These are phyloP conservation scores for Diaporthe longicolla DNA, from an alignment of 2,329 filamentous ascomycete species.

Conservation along the genomic window DNA sequence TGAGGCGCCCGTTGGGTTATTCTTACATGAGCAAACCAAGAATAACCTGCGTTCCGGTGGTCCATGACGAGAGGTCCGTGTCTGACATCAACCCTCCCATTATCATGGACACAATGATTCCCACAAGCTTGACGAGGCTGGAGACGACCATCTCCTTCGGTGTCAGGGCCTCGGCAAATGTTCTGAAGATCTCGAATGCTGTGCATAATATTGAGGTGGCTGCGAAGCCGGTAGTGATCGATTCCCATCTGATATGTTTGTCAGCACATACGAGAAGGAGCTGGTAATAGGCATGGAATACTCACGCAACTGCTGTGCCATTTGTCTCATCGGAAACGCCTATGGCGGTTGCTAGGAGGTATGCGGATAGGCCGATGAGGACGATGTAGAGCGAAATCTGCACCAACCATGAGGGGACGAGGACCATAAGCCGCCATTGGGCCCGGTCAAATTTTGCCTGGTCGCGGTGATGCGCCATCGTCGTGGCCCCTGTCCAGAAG, in stretches of 20 bases:
- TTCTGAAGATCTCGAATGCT: slow-evolving; percentile 62
- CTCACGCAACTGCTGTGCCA: slow-evolving; percentile 51
- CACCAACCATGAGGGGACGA: slow-evolving; percentile 65
- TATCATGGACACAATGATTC: slow-evolving; percentile 61
- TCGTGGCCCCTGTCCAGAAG: slow-evolving; percentile 41
- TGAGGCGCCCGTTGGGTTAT: background rate
- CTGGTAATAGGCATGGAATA: slow-evolving; percentile 48
- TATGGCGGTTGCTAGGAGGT: slow-evolving; percentile 64
- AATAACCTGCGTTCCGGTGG: slow-evolving; percentile 62
- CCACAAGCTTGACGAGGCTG: slow-evolving; percentile 64
- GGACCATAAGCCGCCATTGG: slow-evolving; percentile 63
- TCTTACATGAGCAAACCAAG: slow-evolving; percentile 65
- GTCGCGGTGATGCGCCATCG: slow-evolving; percentile 60
- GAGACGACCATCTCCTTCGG: slow-evolving; percentile 68
- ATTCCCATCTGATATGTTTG: slow-evolving; percentile 63
- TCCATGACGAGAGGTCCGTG: slow-evolving; percentile 62
- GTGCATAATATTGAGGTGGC: slow-evolving; percentile 62
- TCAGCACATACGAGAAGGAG: slow-evolving; percentile 8
- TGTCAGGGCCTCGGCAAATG: slow-evolving; percentile 64
- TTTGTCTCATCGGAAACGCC: slow-evolving; percentile 58
- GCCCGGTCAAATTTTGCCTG: slow-evolving; percentile 68
- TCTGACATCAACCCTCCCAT: slow-evolving; percentile 66
- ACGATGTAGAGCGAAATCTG: slow-evolving; percentile 62
- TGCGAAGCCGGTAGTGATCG: slow-evolving; percentile 65
- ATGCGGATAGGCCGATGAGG: slow-evolving; percentile 67